These are phyloP conservation scores for Amanita pseudoporphyria DNA, from an alignment of 768 basidiomycete genomes.

Conservation along the genomic window DNA sequence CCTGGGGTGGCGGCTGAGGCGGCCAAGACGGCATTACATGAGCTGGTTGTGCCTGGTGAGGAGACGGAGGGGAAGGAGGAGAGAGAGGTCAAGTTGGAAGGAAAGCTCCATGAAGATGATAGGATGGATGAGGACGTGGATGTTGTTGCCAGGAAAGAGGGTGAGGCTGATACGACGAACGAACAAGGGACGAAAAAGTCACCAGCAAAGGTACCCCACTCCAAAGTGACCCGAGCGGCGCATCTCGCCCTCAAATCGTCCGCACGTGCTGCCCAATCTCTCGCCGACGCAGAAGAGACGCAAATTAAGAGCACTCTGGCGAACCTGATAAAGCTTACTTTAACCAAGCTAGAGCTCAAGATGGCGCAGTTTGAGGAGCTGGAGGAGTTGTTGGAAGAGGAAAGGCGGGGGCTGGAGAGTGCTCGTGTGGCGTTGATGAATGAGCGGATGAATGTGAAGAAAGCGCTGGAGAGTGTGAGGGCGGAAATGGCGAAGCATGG, in stretches of 20 bases:
- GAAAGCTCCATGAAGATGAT: constrained; percentile 29
- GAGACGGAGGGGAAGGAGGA: constrained; percentile 23
- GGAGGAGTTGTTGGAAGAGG: constrained; percentile 86
- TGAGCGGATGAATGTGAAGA: constrained; percentile 67
- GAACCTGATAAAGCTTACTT: constrained; percentile 74
- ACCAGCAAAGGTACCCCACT: constrained; percentile 49
- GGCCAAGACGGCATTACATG: constrained; percentile 82
- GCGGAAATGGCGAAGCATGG: constrained; percentile 55
- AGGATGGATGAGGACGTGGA: constrained; percentile 37
- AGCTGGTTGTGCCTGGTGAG: constrained; percentile 55
- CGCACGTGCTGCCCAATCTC: constrained; percentile 68
- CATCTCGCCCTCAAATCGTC: constrained; percentile 84
- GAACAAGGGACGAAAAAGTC: constrained; percentile 19
- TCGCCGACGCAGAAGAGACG: constrained; percentile 76
- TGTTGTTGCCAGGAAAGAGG: constrained; percentile 11
- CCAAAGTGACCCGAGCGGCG: constrained; percentile 76
- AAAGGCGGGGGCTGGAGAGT: constrained; percentile 77
- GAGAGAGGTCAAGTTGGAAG: constrained; percentile 19
- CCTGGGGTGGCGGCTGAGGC: constrained; percentile 90
- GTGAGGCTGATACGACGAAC: constrained; percentile 13
- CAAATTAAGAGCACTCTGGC: constrained; percentile 75
- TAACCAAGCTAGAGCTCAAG: constrained; percentile 89
- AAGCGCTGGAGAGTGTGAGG: constrained; percentile 59
- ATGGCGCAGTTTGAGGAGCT: constrained; percentile 92
- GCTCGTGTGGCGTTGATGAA: constrained; percentile 69